Conservation (phyloP, 148 eudicot genomes). For the Amaranthus cruentus region DNA sequence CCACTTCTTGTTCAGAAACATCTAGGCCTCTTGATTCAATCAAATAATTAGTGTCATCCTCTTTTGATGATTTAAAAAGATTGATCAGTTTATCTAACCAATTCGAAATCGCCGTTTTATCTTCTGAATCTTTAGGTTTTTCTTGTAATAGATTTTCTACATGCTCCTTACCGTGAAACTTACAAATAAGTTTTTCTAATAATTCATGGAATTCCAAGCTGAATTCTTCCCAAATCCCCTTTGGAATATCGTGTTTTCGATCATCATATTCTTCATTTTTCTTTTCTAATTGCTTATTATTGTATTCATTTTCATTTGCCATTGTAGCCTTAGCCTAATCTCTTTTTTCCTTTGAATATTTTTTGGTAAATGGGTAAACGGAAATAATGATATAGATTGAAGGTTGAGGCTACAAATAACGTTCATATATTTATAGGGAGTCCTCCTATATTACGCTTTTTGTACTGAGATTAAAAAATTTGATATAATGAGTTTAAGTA, state of each 20-base stretch:
- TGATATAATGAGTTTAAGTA: too few species aligned
- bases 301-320: not conserved
- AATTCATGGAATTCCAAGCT: not conserved
- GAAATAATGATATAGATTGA: not conserved
- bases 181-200: not conserved
- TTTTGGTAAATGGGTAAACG: not conserved
- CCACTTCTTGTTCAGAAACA: slow-evolving; percentile 6
- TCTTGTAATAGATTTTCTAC: not conserved
- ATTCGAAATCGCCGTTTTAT: not conserved
- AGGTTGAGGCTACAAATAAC: too few species aligned
- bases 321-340: not conserved
- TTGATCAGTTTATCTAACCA: slow-evolving; percentile 14
- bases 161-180: not conserved
- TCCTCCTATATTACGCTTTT: too few species aligned
- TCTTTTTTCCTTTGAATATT: not conserved
- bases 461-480: too few species aligned
- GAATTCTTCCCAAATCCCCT: not conserved
- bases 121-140: not conserved
- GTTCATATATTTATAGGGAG: too few species aligned
- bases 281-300: not conserved
- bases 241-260: not conserved
- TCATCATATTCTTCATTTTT: slow-evolving; percentile 7
- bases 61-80: not conserved
- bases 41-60: not conserved
- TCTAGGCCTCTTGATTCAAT: not conserved